Percentiles rank a stretch among this genome's conserved stretches.
phyloP scores from a whole-genome alignment of 257 asterid genomes.

The Solanum bulbocastanum region DNA sequence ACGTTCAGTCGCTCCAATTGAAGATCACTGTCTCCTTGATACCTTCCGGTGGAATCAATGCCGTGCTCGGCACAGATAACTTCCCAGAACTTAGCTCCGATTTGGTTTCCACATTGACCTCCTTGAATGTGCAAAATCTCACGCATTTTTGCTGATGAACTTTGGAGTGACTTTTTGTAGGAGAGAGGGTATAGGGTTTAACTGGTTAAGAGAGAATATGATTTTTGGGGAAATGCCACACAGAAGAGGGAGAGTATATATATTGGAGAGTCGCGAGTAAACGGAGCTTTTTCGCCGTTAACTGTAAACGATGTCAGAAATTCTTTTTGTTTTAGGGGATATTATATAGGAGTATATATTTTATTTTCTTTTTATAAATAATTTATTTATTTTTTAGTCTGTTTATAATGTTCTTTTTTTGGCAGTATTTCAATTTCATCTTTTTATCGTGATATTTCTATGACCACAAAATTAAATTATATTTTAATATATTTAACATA shows the following conservation, averaged over 20 bases:
- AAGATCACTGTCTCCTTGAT: background rate
- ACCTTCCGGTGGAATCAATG: background rate
- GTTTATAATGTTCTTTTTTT: too few species aligned
- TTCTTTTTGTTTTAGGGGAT: too few species aligned
- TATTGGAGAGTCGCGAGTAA: background rate
- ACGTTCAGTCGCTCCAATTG: background rate
- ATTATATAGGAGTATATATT: too few species aligned
- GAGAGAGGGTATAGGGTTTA: background rate
- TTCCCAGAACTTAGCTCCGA: constrained; percentile 1
- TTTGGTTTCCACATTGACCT: constrained; percentile 1
- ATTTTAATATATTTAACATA: too few species aligned
- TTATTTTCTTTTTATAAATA: too few species aligned
- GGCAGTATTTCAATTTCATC: background rate
- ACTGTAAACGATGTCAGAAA: background rate
- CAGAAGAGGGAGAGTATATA: background rate
- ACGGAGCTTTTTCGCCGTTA: background rate
- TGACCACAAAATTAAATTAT: accelerated
- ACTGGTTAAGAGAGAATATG: background rate
- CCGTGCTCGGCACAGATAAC: constrained; percentile 1
- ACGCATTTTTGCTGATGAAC: background rate
- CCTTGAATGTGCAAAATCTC: background rate
- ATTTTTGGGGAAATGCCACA: background rate
- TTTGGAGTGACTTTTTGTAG: background rate
- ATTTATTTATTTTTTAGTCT: too few species aligned
- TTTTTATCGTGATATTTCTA: too few species aligned